Conservation (phyloP, 1,284 basidiomycete species). For the Ustilago shanxiensis region DNA sequence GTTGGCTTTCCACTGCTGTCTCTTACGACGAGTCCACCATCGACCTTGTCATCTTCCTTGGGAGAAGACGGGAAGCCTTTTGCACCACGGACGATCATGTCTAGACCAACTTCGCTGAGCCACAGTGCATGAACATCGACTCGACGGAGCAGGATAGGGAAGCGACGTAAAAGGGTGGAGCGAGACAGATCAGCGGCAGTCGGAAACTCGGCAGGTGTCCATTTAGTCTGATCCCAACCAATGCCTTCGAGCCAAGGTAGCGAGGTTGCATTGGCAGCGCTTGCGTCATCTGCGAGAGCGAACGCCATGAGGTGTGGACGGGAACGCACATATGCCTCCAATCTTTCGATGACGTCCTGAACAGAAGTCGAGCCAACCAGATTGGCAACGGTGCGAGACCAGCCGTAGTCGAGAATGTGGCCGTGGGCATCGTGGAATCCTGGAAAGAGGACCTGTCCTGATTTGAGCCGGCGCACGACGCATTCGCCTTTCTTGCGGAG, state of each 20-base stretch:
- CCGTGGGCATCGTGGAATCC: slow-evolving; percentile 66
- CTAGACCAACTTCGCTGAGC: slow-evolving; percentile 79
- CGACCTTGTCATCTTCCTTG: slow-evolving; percentile 72
- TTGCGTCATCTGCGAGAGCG: slow-evolving; percentile 6
- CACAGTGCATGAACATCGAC: slow-evolving; percentile 86
- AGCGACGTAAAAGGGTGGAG: slow-evolving; percentile 36
- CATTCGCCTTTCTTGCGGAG: slow-evolving; percentile 22
- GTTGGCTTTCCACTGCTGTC: slow-evolving; percentile 78
- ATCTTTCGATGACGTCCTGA: slow-evolving; percentile 43
- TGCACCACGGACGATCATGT: slow-evolving; percentile 30
- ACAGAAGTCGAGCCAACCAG: slow-evolving; percentile 55
- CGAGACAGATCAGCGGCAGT: slow-evolving; percentile 77
- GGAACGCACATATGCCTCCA: slow-evolving; percentile 47
- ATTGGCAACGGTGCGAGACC: slow-evolving; percentile 53
- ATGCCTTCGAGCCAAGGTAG: slow-evolving; percentile 82
- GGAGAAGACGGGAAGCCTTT: slow-evolving; percentile 66
- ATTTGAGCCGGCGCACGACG: slow-evolving; percentile 22
- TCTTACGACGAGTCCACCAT: slow-evolving; percentile 82
- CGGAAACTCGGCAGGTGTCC: slow-evolving; percentile 74
- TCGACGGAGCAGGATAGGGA: slow-evolving; percentile 28
- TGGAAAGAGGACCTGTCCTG: slow-evolving; percentile 45
- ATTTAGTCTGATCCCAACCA: slow-evolving; percentile 89
- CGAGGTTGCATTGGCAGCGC: neutral
- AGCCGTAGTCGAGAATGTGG: slow-evolving; percentile 64
- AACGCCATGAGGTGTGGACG: slow-evolving; percentile 36